Percentiles rank a stretch among this genome's conserved stretches.
These are phyloP conservation scores for Aspergillus tubingensis DNA, from an alignment of 2,329 filamentous ascomycete species.

Conservation along the genomic window DNA sequence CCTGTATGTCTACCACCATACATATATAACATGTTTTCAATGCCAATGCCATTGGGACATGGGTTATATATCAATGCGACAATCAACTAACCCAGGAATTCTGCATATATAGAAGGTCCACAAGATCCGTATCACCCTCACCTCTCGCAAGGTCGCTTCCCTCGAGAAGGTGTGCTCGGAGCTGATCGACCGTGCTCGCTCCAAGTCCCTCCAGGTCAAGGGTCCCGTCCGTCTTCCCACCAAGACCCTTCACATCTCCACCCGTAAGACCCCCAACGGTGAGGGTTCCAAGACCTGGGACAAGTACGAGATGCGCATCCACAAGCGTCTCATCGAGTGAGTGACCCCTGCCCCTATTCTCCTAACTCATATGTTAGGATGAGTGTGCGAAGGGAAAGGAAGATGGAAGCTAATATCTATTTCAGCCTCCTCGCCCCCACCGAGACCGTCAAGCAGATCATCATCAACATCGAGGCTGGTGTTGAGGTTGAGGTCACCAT, in stretches of 20 bases:
- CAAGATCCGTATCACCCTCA: conserved; percentile 98
- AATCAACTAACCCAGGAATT: too few species aligned
- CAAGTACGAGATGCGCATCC: conserved; percentile 97
- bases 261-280: conserved; percentile 98
- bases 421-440: conserved; percentile 83
- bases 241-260: conserved; percentile 95
- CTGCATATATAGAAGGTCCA: conserved; percentile 71
- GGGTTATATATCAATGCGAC: background rate
- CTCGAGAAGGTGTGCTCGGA: conserved; percentile 98
- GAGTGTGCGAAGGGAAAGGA: too few species aligned
- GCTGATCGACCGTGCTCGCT: conserved; percentile 97
- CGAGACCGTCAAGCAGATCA: conserved; percentile 65
- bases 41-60: background rate
- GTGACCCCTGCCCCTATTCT: conserved; percentile 36
- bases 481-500: conserved; percentile 57
- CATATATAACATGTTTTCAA: background rate
- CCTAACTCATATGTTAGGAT: too few species aligned
- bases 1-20: conserved; percentile 61
- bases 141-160: conserved; percentile 88
- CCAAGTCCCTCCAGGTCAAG: conserved; percentile 98
- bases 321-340: conserved; percentile 96
- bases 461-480: conserved; percentile 57
- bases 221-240: conserved; percentile 96
- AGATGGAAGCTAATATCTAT: too few species aligned
- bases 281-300: conserved; percentile 99